Percentiles rank a stretch among this genome's conserved stretches.
phyloP scores from a whole-genome alignment of 306 rosid genomes.

The Fagus crenata region DNA sequence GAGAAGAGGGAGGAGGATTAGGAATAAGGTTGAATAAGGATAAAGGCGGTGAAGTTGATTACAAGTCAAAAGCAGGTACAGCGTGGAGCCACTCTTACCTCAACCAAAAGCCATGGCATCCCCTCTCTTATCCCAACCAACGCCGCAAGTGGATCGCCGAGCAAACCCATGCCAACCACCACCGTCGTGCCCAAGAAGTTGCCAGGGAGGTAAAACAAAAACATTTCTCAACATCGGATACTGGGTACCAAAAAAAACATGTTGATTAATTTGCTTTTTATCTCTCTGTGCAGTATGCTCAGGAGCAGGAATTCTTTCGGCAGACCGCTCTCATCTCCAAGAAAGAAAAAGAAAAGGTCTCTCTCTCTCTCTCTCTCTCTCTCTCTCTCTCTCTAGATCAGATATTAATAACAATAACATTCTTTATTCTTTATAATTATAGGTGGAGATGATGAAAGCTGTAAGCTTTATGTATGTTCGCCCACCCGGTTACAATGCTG shows the following conservation, averaged over 20 bases:
- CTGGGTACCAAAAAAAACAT: too few species aligned
- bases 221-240: too few species aligned
- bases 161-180: conserved; percentile 66
- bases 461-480: conserved; percentile 99
- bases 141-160: conserved; percentile 99
- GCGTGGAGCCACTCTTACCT: conserved; percentile 96
- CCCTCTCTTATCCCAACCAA: conserved; percentile 94
- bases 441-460: conserved; percentile 95
- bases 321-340: conserved; percentile 74
- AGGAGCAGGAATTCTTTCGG: conserved; percentile 94
- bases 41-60: conserved; percentile 68
- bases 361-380: neutral
- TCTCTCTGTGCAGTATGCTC: conserved; percentile 56
- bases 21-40: conserved; percentile 67
- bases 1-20: conserved; percentile 75
- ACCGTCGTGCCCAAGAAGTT: conserved; percentile 74
- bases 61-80: conserved; percentile 79
- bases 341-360: conserved; percentile 89
- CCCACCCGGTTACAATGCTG: conserved; percentile 92
- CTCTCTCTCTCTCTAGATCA: too few species aligned
- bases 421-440: conserved; percentile 3
- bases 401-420: too few species aligned
- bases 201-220: conserved; percentile 65
- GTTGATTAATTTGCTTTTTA: neutral
- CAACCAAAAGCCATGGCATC: conserved; percentile 99